These are phyloP conservation scores for Eucalyptus sideroxylon DNA, from an alignment of 345 rosid species.

Conservation along the genomic window DNA sequence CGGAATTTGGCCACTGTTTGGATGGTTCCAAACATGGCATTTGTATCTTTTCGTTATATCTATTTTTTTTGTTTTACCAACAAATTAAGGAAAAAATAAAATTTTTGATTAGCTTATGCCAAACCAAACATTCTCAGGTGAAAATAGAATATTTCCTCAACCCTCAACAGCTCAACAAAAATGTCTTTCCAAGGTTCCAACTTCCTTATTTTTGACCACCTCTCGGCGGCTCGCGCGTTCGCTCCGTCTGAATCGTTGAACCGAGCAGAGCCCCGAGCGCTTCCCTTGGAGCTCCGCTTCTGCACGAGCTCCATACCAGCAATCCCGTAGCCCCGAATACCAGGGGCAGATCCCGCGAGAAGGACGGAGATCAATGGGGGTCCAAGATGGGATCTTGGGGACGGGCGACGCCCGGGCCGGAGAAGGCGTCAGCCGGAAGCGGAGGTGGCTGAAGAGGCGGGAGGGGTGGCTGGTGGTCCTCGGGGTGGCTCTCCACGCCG, in stretches of 20 bases:
- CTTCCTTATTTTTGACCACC: neutral
- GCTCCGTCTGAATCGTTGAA: neutral
- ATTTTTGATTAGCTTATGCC: neutral
- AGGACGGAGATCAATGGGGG: slow-evolving; percentile 1
- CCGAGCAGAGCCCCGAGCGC: neutral
- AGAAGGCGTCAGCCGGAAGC: neutral
- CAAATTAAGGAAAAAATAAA: neutral
- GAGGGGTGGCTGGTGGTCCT: slow-evolving; percentile 75
- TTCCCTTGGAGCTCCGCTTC: neutral
- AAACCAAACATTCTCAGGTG: neutral
- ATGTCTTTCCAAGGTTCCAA: neutral
- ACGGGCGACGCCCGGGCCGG: slow-evolving; percentile 11
- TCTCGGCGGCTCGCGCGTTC: neutral
- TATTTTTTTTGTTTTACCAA: neutral
- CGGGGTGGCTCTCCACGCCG: slow-evolving; percentile 77
- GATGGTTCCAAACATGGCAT: no score
- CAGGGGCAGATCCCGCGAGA: neutral
- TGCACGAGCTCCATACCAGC: neutral
- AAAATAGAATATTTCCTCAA: neutral
- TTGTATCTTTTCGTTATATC: neutral
- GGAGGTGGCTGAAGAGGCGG: slow-evolving; percentile 49
- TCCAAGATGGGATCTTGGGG: slow-evolving; percentile 75
- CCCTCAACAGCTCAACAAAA: neutral
- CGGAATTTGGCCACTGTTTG: no score
- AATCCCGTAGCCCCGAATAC: neutral